A percentile compares a stretch with the other conserved stretches of the same genome.
Evolutionary conservation across 805 yeast species (phyloP).

Genomic region (Scheffersomyces lignosus): DNA sequence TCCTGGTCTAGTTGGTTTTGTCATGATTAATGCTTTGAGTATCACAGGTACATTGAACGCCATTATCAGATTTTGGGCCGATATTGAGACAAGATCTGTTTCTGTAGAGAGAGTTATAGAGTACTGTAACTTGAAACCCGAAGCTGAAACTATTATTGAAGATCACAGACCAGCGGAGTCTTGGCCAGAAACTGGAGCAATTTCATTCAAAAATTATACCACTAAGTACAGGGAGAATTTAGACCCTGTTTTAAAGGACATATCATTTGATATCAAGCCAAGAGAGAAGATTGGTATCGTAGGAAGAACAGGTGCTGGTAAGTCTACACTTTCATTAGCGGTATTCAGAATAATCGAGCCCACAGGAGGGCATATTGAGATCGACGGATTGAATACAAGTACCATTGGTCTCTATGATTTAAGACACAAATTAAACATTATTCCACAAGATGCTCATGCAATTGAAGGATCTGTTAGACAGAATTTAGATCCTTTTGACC

Average conservation of each 20-base stretch:
- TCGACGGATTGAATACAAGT: slow-evolving; percentile 23
- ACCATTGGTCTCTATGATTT: slow-evolving; percentile 25
- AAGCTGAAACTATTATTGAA: slow-evolving; percentile 13
- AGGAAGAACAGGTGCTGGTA: slow-evolving; percentile 33
- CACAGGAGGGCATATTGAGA: slow-evolving; percentile 22
- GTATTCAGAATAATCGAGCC: slow-evolving; percentile 29
- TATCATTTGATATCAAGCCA: slow-evolving; percentile 20
- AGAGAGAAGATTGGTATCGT: slow-evolving; percentile 29
- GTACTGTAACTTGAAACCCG: slow-evolving; percentile 30
- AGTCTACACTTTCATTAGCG: slow-evolving; percentile 28
- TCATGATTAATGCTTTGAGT: slow-evolving; percentile 35
- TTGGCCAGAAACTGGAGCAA: slow-evolving; percentile 25
- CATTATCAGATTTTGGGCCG: slow-evolving; percentile 35
- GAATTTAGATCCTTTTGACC: slow-evolving; percentile 27
- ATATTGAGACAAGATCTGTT: slow-evolving; percentile 33
- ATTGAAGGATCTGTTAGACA: slow-evolving; percentile 25
- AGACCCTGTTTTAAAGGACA: slow-evolving; percentile 26
- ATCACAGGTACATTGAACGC: slow-evolving; percentile 31
- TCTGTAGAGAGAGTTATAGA: slow-evolving; percentile 39
- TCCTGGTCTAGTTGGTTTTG: slow-evolving; percentile 38
- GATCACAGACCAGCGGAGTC: slow-evolving; percentile 8
- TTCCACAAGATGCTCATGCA: slow-evolving; percentile 29
- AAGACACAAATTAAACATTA: slow-evolving; percentile 26
- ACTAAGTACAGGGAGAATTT: slow-evolving; percentile 24
- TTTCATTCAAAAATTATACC: slow-evolving; percentile 22